phyloP scores from a whole-genome alignment of 2,329 filamentous ascomycete species.

The Diaporthe citri region DNA sequence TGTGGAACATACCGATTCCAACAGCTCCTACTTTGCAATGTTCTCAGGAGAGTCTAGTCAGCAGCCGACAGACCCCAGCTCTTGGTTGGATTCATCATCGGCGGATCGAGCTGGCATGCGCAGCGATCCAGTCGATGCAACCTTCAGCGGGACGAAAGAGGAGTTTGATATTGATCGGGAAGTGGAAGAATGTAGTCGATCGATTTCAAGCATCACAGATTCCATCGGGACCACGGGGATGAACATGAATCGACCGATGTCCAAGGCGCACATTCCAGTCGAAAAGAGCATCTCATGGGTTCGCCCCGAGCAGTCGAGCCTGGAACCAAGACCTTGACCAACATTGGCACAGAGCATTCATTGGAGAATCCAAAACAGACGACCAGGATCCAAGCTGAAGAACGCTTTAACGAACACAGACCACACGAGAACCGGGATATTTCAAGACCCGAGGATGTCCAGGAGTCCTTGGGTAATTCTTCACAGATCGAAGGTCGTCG shows the following conservation, averaged over 20 bases:
- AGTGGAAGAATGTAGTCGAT: no score
- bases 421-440: neutral
- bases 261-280: neutral
- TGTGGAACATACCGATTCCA: no score
- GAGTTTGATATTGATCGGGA: no score
- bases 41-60: no score
- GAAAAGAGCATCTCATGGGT: neutral
- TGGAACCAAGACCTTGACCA: neutral
- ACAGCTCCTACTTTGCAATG: no score
- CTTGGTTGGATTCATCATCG: no score
- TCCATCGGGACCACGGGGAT: neutral
- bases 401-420: neutral
- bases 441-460: neutral
- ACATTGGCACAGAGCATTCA: neutral
- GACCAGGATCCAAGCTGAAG: neutral
- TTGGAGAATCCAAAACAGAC: neutral
- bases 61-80: no score
- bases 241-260: neutral
- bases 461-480: no score
- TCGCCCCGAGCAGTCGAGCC: neutral
- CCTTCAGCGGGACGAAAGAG: no score
- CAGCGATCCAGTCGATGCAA: no score
- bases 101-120: no score
- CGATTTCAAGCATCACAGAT: no score
- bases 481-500: neutral